These are phyloP conservation scores for Cephalotrichum gorgonifer DNA, from an alignment of 2,329 filamentous ascomycete genomes.

Conservation along the genomic window DNA sequence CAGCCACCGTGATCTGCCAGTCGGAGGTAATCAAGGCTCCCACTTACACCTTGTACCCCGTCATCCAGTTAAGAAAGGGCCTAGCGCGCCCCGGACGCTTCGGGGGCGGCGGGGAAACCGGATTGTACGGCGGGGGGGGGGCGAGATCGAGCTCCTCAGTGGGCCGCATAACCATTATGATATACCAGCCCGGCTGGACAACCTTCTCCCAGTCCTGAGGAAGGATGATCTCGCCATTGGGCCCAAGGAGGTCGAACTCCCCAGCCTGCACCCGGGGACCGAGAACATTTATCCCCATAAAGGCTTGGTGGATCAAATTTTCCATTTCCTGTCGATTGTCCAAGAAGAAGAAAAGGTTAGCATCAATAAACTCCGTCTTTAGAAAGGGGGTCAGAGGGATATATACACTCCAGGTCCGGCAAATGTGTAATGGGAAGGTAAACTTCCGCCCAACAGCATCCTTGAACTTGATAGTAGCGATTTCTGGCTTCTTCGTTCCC, in stretches of 20 bases:
- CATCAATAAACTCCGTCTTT: neutral
- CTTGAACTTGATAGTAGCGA: constrained; percentile 77
- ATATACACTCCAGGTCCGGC: constrained; percentile 72
- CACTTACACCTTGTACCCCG: no score
- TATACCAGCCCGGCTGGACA: constrained; percentile 58
- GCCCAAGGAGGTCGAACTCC: constrained; percentile 71
- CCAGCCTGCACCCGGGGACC: constrained; percentile 69
- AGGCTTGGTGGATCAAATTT: constrained; percentile 78
- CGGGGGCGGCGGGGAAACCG: no score
- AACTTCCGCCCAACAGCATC: constrained; percentile 88
- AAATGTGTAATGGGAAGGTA: constrained; percentile 80
- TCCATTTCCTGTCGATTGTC: constrained; percentile 83
- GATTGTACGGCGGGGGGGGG: no score
- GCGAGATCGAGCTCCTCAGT: no score
- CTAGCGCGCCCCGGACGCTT: no score
- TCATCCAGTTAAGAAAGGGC: no score
- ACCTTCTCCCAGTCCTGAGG: constrained; percentile 71
- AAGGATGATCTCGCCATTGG: constrained; percentile 73
- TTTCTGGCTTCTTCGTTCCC: constrained; percentile 44
- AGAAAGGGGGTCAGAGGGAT: neutral
- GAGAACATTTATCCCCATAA: constrained; percentile 66
- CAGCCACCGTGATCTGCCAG: no score
- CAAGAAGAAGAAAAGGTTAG: neutral
- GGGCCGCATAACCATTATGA: constrained; percentile 50
- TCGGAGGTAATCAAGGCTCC: no score